phyloP scores from a whole-genome alignment of 306 rosid genomes.

The Acacia confusa region DNA sequence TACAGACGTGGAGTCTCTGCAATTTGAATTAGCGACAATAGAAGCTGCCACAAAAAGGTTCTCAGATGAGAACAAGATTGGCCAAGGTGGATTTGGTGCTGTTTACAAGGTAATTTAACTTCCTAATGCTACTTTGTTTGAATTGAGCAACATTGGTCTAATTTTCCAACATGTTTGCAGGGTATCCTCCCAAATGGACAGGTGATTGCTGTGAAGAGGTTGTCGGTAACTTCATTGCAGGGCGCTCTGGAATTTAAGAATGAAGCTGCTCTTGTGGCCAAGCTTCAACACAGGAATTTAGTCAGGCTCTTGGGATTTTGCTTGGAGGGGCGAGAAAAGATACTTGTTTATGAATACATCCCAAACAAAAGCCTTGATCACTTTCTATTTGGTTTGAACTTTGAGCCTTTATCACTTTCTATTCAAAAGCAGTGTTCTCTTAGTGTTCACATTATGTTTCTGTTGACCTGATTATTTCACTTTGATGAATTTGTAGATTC shows the following conservation, averaged over 20 bases:
- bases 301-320: constrained; percentile 60
- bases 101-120: constrained; percentile 48
- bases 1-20: constrained; percentile 40
- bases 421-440: background rate
- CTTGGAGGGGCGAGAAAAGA: constrained; percentile 53
- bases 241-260: constrained; percentile 56
- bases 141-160: background rate
- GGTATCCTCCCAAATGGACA: constrained; percentile 41
- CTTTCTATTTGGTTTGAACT: constrained; percentile 39
- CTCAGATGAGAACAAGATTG: constrained; percentile 49
- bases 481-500: background rate
- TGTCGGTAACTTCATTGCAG: constrained; percentile 54
- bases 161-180: constrained; percentile 30
- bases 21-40: constrained; percentile 44
- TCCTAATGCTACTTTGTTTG: background rate
- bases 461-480: background rate
- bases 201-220: constrained; percentile 59
- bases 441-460: background rate
- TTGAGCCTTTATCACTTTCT: background rate
- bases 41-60: constrained; percentile 50
- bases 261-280: constrained; percentile 52
- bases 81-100: constrained; percentile 60
- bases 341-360: constrained; percentile 57
- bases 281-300: constrained; percentile 59
- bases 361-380: constrained; percentile 57